These are phyloP conservation scores for Fistulinella staudtii DNA, from an alignment of 1,284 basidiomycete species.

Conservation along the genomic window DNA sequence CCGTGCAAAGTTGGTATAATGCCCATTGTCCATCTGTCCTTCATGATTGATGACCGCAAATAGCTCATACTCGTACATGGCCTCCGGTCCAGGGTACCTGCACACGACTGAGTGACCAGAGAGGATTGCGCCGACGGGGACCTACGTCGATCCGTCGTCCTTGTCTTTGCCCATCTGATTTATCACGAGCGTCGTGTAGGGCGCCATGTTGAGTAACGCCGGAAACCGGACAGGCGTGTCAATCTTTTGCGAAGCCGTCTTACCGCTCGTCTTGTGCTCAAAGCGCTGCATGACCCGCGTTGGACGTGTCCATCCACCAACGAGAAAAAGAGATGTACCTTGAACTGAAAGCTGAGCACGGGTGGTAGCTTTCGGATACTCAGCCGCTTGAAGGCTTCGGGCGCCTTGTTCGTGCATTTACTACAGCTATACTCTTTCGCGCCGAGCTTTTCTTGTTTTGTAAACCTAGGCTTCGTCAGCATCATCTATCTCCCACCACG, in stretches of 20 bases:
- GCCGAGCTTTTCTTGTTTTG: slow-evolving; percentile 70
- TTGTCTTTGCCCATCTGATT: slow-evolving; percentile 43
- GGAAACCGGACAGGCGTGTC: slow-evolving; percentile 85
- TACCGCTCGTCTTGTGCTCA: slow-evolving; percentile 80
- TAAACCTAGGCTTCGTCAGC: slow-evolving; percentile 50
- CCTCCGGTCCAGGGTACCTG: slow-evolving; percentile 54
- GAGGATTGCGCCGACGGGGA: neutral
- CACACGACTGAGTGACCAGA: neutral
- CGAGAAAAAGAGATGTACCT: slow-evolving; percentile 46
- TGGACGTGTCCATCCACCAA: neutral
- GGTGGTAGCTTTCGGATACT: slow-evolving; percentile 85
- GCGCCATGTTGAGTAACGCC: slow-evolving; percentile 81
- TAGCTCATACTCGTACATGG: slow-evolving; percentile 87
- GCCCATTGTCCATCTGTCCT: slow-evolving; percentile 91
- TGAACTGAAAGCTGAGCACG: slow-evolving; percentile 93
- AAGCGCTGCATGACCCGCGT: slow-evolving; percentile 68
- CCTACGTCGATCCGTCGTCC: slow-evolving; percentile 36
- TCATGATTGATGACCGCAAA: slow-evolving; percentile 95
- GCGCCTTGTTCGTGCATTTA: slow-evolving; percentile 62
- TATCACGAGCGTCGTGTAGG: slow-evolving; percentile 70
- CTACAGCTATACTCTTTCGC: slow-evolving; percentile 70
- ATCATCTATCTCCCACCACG: neutral
- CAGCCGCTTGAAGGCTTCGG: slow-evolving; percentile 79
- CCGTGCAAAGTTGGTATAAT: slow-evolving; percentile 84
- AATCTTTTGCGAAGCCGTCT: slow-evolving; percentile 74